Evolutionary conservation across 345 rosid genomes (phyloP).

Genomic region (Arabidopsis thaliana): TAIR10.1 NC_003074.8:22398501-22399000

Average conservation of each 20-base stretch:
- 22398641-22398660: constrained; percentile 1
- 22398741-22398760: constrained; percentile 22
- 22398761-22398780: constrained; percentile 55
- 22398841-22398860: constrained; percentile 38
- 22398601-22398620: neutral
- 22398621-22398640: constrained; percentile 11
- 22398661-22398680: constrained; percentile 13
- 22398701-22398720: neutral
- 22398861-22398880: constrained; percentile 23
- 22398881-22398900: constrained; percentile 43
- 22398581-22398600: neutral
- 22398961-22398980: constrained; percentile 49
- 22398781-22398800: constrained; percentile 53
- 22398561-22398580: neutral
- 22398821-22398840: constrained; percentile 45
- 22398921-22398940: constrained; percentile 69
- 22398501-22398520: constrained; percentile 6
- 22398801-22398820: constrained; percentile 44
- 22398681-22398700: constrained; percentile 11
- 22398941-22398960: constrained; percentile 56
- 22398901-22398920: constrained; percentile 61
- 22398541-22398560: constrained; percentile 15
- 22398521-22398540: constrained; percentile 6
- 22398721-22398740: constrained; percentile 25
- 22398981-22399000: constrained; percentile 57